Evolutionary conservation across 129 eudicot genomes (phyloP), one percentile per base, ranked within the genome.

Genomic region (Saussurea involucrata): DNA sequence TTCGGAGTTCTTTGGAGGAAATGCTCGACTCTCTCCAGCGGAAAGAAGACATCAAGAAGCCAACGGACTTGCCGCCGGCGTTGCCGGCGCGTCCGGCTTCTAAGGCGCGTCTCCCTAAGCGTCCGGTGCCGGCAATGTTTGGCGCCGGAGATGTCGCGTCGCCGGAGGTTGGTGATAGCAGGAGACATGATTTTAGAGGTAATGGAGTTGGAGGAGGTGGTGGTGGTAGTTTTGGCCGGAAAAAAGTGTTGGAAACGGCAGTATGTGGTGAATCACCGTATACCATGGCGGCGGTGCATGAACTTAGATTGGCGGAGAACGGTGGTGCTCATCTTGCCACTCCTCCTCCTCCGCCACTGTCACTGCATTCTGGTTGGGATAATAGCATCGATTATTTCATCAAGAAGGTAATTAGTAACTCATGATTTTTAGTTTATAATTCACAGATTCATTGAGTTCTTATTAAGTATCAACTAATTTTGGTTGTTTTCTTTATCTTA

Each of bases 1-100:
- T 82, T 80, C 86, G 96, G 67, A 95, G 98, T 73, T 95, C 98
- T 34, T 78, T 95, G 82, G 98, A 95, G 88, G 98, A 89, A 80
- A 89, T 95, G 98, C 78, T 95, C 42, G 94, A 91, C 13, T 78
- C 85, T 53, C 88, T 95, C 78, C 88, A 79, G 78, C 85, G 76
- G 64, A 83, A 83, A 53, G 92, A 90, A 5, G 96, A 81, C 55
- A 55, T 53, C 5, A 86, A 87, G 84, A 83, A 87, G 76, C 88
- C 92, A 1, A 81, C 84, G 74, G 97, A 95, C 84, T 12, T 83
- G 71, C 98, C 97, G 21, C 98, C 98, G 37, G 97, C 86, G 20
- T 72, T 95, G 28, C 98, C 98, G 0, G 34, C 90, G 1, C 78
- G 98, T 24, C 98, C 98, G 9, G 84, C 84, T 1, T 87, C 95